Evolutionary conservation across 495 filamentous ascomycete genomes (phyloP).

Genomic region (Podospora comata): DNA sequence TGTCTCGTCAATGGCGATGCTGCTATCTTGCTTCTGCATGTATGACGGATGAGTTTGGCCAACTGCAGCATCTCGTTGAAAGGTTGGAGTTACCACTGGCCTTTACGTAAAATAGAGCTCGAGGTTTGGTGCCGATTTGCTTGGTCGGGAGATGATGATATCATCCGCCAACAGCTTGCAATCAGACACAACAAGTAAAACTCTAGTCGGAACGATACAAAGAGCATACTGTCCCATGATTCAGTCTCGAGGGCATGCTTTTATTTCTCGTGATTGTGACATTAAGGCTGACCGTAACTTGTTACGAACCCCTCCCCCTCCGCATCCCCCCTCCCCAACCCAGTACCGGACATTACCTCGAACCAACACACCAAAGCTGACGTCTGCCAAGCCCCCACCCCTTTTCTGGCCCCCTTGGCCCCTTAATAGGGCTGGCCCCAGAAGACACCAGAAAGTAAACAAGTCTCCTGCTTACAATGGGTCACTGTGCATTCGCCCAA

Average conservation of each 20-base stretch:
- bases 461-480: not conserved
- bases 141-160: too few species aligned
- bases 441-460: not conserved
- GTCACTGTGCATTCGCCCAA: too few species aligned
- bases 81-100: not conserved
- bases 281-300: too few species aligned
- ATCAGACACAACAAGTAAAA: too few species aligned
- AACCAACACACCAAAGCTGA: not conserved
- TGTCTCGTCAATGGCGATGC: not conserved
- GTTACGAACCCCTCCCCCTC: too few species aligned
- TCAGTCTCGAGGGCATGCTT: too few species aligned
- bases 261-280: too few species aligned
- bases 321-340: not conserved
- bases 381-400: not conserved
- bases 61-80: not conserved
- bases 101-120: not conserved
- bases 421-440: not conserved
- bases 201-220: too few species aligned
- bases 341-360: too few species aligned
- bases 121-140: too few species aligned
- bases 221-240: too few species aligned
- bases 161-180: too few species aligned
- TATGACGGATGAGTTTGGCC: not conserved
- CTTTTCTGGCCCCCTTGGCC: not conserved
- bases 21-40: not conserved